Conservation (phyloP, 2,329 filamentous ascomycete species). For the Triangularia verruculosa region DNA sequence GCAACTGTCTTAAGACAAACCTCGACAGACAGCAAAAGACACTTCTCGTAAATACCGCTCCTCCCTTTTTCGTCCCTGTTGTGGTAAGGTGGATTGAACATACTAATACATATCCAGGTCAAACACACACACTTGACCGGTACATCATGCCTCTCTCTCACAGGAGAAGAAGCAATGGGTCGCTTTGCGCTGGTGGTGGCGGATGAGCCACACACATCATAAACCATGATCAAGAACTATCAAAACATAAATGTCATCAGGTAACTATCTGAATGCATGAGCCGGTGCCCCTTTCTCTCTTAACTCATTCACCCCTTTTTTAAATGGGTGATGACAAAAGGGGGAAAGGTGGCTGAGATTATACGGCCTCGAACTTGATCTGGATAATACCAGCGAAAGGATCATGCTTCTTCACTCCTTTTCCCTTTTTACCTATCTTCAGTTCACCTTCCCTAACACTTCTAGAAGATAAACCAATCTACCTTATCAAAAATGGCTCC, state of each 20-base stretch:
- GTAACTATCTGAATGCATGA: slow-evolving; percentile 36
- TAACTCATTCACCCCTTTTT: neutral
- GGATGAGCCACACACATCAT: neutral
- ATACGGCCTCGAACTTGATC: slow-evolving; percentile 41
- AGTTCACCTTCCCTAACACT: slow-evolving; percentile 34
- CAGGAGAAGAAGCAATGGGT: slow-evolving; percentile 3
- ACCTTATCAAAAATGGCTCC: slow-evolving; percentile 73
- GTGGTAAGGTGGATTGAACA: neutral
- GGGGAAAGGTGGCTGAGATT: slow-evolving; percentile 35
- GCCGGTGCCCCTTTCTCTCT: slow-evolving; percentile 32
- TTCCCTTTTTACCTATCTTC: slow-evolving; percentile 24
- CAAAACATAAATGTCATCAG: slow-evolving; percentile 26
- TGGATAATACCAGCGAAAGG: slow-evolving; percentile 71
- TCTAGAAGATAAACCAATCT: slow-evolving; percentile 21
- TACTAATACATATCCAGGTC: neutral
- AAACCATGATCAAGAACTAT: slow-evolving; percentile 4
- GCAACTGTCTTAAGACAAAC: neutral
- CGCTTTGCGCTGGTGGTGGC: neutral
- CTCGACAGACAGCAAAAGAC: neutral
- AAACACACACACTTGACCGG: slow-evolving; percentile 2
- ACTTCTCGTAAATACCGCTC: slow-evolving; percentile 8
- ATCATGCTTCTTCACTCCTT: slow-evolving; percentile 70
- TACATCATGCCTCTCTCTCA: slow-evolving; percentile 4
- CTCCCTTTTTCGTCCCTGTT: neutral
- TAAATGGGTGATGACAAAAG: neutral